Base-by-base conservation (phyloP, 2,329 filamentous ascomycete species). In the Magnaporthales sp. region DNA sequence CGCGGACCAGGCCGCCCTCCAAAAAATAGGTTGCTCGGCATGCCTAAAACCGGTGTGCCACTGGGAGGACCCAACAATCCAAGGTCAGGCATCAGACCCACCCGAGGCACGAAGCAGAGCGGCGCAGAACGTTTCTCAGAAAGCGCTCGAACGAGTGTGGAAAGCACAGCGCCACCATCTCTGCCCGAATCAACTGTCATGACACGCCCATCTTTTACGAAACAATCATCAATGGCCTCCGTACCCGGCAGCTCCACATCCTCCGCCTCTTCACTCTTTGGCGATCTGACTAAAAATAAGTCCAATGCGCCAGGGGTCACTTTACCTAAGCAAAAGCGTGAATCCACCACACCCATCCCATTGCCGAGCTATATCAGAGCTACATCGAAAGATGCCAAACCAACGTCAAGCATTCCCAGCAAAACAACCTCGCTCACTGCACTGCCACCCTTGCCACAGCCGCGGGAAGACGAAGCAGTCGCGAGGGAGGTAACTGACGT, bases 401-500 rank as follows among this genome's bases (percentile, higher is more conserved):
- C n/a, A n/a, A n/a, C n/a, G n/a, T n/a, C n/a, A n/a, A n/a, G n/a
- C n/a, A n/a, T n/a, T n/a, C n/a, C n/a, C n/a, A n/a, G n/a, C n/a
- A n/a, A n/a, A n/a, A n/a, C n/a, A n/a, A n/a, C n/a, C n/a, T 15
- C 56, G 19, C 56, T 10, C 11, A 19, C 15, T 7, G 26, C n/a
- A 8, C 10, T 7, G 4, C 13, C 11, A 6, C 24, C 62, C 3
- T 5, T 51, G 2, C 27, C 6, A 24, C n/a, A 15, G 31, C 26
- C 10, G 15, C 31, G 11, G 22, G 4, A 27, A 46, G 11, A 15
- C 19, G 22, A 51, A 4, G 2, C 24, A 6, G 24, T n/a, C 1
- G n/a, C 5, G 9, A 9, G 2, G 4, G 64, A 68, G 70, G 66
- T 70, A 71, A 46, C 70, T 68, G 31, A 70, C 71, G 22, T 73